Percentiles rank a stretch among this genome's conserved stretches.
Conservation (phyloP, 768 basidiomycete species). For the Termitomyces sp. region DNA sequence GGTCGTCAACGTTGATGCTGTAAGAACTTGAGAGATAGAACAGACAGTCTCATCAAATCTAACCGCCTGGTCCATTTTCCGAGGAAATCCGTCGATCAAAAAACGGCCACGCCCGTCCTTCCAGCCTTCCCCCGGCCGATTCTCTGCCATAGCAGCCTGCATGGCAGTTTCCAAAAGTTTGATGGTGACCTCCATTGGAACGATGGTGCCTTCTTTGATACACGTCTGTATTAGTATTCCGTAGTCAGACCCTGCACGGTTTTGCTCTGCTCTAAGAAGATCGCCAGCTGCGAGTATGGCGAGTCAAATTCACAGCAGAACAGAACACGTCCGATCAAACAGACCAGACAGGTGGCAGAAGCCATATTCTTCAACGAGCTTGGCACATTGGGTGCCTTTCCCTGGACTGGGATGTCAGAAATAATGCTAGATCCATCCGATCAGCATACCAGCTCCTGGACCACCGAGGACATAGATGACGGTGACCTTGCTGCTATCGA, state of each 20-base stretch:
- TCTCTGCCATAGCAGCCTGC: constrained; percentile 48
- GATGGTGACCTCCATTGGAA: constrained; percentile 95
- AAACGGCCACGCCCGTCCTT: constrained; percentile 72
- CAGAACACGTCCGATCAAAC: constrained; percentile 13
- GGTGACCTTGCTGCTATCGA: constrained; percentile 68
- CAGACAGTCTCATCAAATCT: constrained; percentile 84
- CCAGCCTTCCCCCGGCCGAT: constrained; percentile 53
- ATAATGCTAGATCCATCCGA: constrained; percentile 1
- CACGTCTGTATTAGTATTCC: constrained; percentile 82
- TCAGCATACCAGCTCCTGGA: constrained; percentile 77
- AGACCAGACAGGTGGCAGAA: constrained; percentile 93
- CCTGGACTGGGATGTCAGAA: constrained; percentile 41
- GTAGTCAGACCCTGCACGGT: constrained; percentile 76
- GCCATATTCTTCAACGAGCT: constrained; percentile 76
- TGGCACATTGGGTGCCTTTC: constrained; percentile 92
- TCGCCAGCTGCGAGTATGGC: constrained; percentile 72
- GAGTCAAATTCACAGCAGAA: constrained; percentile 4
- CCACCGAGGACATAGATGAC: constrained; percentile 97
- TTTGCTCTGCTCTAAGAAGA: constrained; percentile 91
- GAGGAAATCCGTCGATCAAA: constrained; percentile 94
- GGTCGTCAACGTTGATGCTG: not conserved
- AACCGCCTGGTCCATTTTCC: constrained; percentile 97
- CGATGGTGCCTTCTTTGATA: constrained; percentile 90
- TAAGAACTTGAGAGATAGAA: constrained; percentile 2
- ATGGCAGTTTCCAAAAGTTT: constrained; percentile 95